These are phyloP conservation scores for Erodium chrysanthum DNA, from an alignment of 441 rosid species.

Conservation along the genomic window DNA sequence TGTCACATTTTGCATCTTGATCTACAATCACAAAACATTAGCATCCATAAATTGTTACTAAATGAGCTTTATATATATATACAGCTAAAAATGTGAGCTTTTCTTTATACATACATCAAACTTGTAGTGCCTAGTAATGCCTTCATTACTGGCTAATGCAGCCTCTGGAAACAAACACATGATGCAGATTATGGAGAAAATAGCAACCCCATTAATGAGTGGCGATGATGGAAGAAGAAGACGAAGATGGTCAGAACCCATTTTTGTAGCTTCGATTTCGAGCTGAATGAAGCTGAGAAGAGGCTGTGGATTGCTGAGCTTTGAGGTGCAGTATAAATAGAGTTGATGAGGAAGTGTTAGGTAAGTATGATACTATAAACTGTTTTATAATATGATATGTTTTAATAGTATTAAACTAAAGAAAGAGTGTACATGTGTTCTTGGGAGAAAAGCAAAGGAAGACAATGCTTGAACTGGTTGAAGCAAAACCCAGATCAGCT, in stretches of 20 bases:
- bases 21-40: slow-evolving; percentile 20
- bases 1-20: slow-evolving; percentile 43
- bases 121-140: slow-evolving; percentile 34
- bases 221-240: background rate
- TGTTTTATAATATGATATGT: background rate
- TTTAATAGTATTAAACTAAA: background rate
- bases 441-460: background rate
- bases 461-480: slow-evolving; percentile 1
- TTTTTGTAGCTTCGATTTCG: background rate
- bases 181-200: background rate
- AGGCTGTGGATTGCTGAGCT: background rate
- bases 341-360: background rate
- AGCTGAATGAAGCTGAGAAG: background rate
- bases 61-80: background rate
- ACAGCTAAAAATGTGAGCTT: background rate
- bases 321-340: background rate
- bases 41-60: background rate
- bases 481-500: slow-evolving; percentile 1
- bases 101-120: slow-evolving; percentile 32
- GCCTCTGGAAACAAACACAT: background rate
- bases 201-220: background rate
- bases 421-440: slow-evolving; percentile 2
- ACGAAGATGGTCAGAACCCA: background rate
- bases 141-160: slow-evolving; percentile 18
- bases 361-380: background rate